Evolutionary conservation across 768 basidiomycete genomes (phyloP).

Genomic region (Termitomyces titanicus): DNA sequence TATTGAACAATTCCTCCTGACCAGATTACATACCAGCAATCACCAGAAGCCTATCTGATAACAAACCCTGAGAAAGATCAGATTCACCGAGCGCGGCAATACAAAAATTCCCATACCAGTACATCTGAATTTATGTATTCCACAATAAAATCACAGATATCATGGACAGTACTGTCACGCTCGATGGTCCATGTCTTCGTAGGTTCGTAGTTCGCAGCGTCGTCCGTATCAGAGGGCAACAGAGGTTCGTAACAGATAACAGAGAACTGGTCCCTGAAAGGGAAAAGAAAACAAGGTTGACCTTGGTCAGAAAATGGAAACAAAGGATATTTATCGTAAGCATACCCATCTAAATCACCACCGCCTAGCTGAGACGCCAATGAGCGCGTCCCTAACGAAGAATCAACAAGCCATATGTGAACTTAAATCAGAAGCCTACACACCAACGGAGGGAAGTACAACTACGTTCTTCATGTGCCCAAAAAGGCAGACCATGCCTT

Average conservation of each 20-base stretch:
- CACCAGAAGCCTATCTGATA: slow-evolving; percentile 63
- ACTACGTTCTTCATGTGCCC: slow-evolving; percentile 64
- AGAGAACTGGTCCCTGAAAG: slow-evolving; percentile 58
- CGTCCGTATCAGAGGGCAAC: slow-evolving; percentile 47
- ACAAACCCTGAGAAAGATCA: slow-evolving; percentile 47
- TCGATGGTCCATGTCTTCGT: slow-evolving; percentile 35
- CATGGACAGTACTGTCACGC: slow-evolving; percentile 54
- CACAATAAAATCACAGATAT: slow-evolving; percentile 78
- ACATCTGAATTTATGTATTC: slow-evolving; percentile 85
- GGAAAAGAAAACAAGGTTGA: slow-evolving; percentile 1
- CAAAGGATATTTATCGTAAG: not conserved
- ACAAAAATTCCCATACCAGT: slow-evolving; percentile 41
- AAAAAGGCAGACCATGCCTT: slow-evolving; percentile 52
- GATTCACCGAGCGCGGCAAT: not conserved
- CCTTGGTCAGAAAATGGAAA: not conserved
- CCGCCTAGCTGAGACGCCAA: slow-evolving; percentile 69
- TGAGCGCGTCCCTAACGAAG: slow-evolving; percentile 48
- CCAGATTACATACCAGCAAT: slow-evolving; percentile 54
- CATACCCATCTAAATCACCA: slow-evolving; percentile 79
- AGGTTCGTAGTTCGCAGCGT: slow-evolving; percentile 48
- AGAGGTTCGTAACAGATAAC: slow-evolving; percentile 54
- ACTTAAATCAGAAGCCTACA: slow-evolving; percentile 8
- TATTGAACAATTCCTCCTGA: not conserved
- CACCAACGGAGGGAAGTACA: slow-evolving; percentile 64
- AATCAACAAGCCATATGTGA: not conserved